Percentiles rank a stretch among this genome's conserved stretches.
Evolutionary conservation across 2,329 filamentous ascomycete genomes (phyloP).

Genomic region (Fonsecaea monophora): DNA sequence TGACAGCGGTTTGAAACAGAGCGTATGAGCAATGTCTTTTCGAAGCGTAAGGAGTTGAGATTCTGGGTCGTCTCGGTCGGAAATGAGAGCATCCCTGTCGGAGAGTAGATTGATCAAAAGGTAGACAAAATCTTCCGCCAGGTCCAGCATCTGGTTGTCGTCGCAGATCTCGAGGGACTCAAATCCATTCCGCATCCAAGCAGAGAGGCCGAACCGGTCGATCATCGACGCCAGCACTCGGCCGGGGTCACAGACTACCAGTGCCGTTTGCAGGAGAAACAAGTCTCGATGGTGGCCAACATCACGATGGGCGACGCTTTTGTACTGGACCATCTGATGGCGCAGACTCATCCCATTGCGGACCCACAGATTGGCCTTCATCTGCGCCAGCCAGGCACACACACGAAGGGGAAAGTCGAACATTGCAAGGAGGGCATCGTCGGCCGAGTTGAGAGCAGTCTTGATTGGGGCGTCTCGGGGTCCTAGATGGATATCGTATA

Average conservation of each 20-base stretch:
- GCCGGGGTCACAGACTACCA: slow-evolving; percentile 83
- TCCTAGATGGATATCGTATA: slow-evolving; percentile 26
- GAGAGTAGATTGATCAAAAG: slow-evolving; percentile 88
- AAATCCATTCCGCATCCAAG: slow-evolving; percentile 86
- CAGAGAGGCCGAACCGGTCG: slow-evolving; percentile 86
- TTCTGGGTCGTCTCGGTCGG: slow-evolving; percentile 68
- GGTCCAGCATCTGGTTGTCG: slow-evolving; percentile 84
- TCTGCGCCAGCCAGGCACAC: slow-evolving; percentile 95
- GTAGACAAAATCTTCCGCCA: slow-evolving; percentile 95
- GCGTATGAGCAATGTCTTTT: slow-evolving; percentile 87
- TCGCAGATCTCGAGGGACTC: slow-evolving; percentile 78
- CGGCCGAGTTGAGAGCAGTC: slow-evolving; percentile 51
- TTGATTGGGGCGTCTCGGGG: slow-evolving; percentile 34
- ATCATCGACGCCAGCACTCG: slow-evolving; percentile 87
- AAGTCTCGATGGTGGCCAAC: slow-evolving; percentile 94
- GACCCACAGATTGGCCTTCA: slow-evolving; percentile 99
- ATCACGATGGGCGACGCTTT: slow-evolving; percentile 85
- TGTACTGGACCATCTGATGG: slow-evolving; percentile 93
- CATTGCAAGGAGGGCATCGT: slow-evolving; percentile 82
- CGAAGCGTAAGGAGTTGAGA: slow-evolving; percentile 75
- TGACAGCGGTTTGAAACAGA: slow-evolving; percentile 95
- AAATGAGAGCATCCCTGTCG: slow-evolving; percentile 81
- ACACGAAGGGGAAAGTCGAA: slow-evolving; percentile 95
- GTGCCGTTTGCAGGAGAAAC: slow-evolving; percentile 87
- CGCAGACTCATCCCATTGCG: slow-evolving; percentile 94